Evolutionary conservation across 2,329 filamentous ascomycete species (phyloP), one percentile per base, ranked within the genome.

Genomic region (Diplodia seriata): DNA sequence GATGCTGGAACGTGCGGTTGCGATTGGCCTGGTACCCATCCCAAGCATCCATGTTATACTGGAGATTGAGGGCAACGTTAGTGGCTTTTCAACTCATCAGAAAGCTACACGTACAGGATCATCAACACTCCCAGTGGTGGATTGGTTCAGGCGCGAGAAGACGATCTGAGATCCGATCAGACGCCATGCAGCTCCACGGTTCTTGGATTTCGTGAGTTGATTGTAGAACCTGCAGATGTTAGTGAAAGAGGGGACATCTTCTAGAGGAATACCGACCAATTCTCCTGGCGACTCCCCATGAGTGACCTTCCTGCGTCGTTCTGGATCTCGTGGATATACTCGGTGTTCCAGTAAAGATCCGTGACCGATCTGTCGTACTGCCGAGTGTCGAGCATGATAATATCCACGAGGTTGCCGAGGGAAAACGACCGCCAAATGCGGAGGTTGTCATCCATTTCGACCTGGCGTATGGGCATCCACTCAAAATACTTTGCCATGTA

Each of bases 281-380:
- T 86, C 76, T 93, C 91, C 75, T 93, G 91, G 12, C 85, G 85
- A 1, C 84, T 82, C 2, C 91, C 91, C 90, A 93, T 92, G 71
- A 93, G 79, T 0, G 85, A 86, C 4, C 91, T 86, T 6, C 87
- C 85, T 2, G 89, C 86, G 67, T 93, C 89, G 71, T 92, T 85
- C 20, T 84, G 86, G 68, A 92, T 89, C 1, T 81, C 72, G 69
- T 86, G 82, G 53, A 90, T 80, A 73, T 91, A 91, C 53, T 86
- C 81, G 0, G 83, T 84, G 73, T 91, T 90, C 83, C 85, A 86
- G 71, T 80, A 79, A 1, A 82, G 73, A 67, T 80, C 77, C 1
- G 80, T 82, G 63, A 82, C 80, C 7, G 76, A 78, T 14, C 80
- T 78, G 69, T 81, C 80, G 68, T 82, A 81, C 36, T 81, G 72